phyloP scores from a whole-genome alignment of 2,329 filamentous ascomycete genomes.

The Sphaerulina vaccinii region DNA sequence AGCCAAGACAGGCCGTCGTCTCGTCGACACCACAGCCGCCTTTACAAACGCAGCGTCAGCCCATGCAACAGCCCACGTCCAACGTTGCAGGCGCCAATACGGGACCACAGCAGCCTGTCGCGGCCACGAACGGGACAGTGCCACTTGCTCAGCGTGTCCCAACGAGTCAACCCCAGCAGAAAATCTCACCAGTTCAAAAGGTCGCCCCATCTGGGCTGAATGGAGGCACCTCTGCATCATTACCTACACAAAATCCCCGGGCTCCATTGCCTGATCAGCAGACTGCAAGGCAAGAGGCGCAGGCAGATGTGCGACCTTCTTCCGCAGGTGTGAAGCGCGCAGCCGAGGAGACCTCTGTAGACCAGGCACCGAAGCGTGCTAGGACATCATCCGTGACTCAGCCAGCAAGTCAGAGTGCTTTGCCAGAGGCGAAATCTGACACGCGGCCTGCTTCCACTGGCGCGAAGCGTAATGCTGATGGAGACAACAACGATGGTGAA shows the following conservation, averaged over 20 bases:
- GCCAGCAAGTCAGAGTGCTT: background rate
- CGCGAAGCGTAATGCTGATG: constrained; percentile 17
- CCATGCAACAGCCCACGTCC: background rate
- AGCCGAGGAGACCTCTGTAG: background rate
- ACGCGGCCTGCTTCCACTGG: constrained; percentile 7
- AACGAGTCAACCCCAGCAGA: background rate
- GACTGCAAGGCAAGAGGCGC: background rate
- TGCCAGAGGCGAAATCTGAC: background rate
- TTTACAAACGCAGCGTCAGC: background rate
- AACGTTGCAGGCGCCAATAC: background rate
- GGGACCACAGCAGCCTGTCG: background rate
- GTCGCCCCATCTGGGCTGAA: background rate
- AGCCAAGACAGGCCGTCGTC: background rate
- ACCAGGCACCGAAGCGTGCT: background rate
- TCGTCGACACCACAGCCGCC: no score
- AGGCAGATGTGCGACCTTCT: background rate
- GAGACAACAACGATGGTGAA: constrained; percentile 5
- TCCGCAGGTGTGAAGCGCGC: background rate
- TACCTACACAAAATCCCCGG: background rate
- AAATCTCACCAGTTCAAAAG: background rate
- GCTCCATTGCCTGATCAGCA: background rate
- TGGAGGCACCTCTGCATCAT: background rate
- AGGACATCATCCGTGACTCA: background rate
- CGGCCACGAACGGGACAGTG: background rate
- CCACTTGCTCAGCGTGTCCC: background rate